A percentile compares a stretch with the other conserved stretches of the same genome.
These are phyloP conservation scores for Xylaria sp. DNA, from an alignment of 495 filamentous ascomycete genomes.

Conservation along the genomic window DNA sequence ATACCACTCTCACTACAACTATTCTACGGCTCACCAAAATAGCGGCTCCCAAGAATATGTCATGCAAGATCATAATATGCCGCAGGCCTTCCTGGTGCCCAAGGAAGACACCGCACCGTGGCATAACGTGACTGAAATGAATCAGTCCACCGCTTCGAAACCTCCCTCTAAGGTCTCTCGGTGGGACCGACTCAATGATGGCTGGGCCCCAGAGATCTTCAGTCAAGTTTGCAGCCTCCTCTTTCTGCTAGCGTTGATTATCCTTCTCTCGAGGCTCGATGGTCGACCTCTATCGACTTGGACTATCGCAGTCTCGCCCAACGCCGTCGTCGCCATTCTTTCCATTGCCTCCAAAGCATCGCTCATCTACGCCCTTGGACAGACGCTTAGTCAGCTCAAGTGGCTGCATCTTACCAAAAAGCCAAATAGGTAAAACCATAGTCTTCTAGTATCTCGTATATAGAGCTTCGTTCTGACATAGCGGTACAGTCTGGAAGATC, in stretches of 20 bases:
- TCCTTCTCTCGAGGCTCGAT: conserved; percentile 21
- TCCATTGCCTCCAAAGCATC: conserved; percentile 22
- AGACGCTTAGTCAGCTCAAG: conserved; percentile 27
- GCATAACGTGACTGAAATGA: conserved; percentile 2
- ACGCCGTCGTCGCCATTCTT: conserved; percentile 23
- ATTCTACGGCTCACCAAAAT: not conserved
- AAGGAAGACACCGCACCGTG: not conserved
- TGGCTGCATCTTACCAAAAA: conserved; percentile 21
- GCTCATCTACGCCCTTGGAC: conserved; percentile 16
- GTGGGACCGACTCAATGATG: conserved; percentile 13
- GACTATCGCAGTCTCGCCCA: conserved; percentile 23
- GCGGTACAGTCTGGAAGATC: not conserved
- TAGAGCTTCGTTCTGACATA: not conserved
- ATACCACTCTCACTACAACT: not conserved
- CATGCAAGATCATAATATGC: not conserved
- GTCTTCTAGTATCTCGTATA: not conserved
- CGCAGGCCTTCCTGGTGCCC: not conserved
- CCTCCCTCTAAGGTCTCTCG: not conserved
- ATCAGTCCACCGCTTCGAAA: not conserved
- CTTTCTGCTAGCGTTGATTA: conserved; percentile 13
- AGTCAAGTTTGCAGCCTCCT: conserved; percentile 2
- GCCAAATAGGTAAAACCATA: conserved; percentile 14
- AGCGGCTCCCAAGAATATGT: not conserved
- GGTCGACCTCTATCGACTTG: conserved; percentile 13
- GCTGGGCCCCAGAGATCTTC: conserved; percentile 22